Percentiles rank a stretch among this genome's conserved stretches.
phyloP scores from a whole-genome alignment of 805 yeast species.

The Ogataea haglerorum region DNA sequence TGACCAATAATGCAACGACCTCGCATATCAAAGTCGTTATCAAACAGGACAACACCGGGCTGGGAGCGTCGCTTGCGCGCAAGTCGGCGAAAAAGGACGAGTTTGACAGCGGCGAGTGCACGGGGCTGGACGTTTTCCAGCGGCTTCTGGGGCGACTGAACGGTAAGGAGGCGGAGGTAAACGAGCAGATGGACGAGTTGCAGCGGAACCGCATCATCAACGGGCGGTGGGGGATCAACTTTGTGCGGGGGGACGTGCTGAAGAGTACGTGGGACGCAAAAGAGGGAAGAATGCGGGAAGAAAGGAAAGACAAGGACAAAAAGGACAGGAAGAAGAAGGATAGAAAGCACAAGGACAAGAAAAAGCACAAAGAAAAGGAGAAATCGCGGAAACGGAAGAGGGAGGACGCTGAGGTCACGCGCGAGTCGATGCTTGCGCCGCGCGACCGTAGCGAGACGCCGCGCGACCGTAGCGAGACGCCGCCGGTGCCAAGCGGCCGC shows the following conservation, averaged over 20 bases:
- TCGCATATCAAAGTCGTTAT: slow-evolving; percentile 79
- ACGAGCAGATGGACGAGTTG: slow-evolving; percentile 63
- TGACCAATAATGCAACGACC: slow-evolving; percentile 61
- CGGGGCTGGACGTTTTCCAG: slow-evolving; percentile 92
- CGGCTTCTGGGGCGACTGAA: slow-evolving; percentile 83
- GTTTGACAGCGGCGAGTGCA: slow-evolving; percentile 77
- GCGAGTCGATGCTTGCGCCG: slow-evolving; percentile 42
- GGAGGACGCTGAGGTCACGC: slow-evolving; percentile 30
- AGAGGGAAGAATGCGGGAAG: slow-evolving; percentile 33
- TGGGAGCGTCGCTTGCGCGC: slow-evolving; percentile 74
- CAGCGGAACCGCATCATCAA: slow-evolving; percentile 67
- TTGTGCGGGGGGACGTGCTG: slow-evolving; percentile 80
- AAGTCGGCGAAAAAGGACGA: slow-evolving; percentile 53
- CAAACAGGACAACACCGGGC: slow-evolving; percentile 80
- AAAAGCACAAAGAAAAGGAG: slow-evolving; percentile 22
- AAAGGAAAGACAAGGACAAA: slow-evolving; percentile 22
- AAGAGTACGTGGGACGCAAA: slow-evolving; percentile 80
- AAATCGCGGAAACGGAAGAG: slow-evolving; percentile 12
- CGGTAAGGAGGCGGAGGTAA: slow-evolving; percentile 72
- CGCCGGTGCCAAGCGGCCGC: slow-evolving; percentile 46
- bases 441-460: slow-evolving; percentile 19
- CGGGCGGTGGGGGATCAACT: slow-evolving; percentile 85
- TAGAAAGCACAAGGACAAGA: slow-evolving; percentile 29
- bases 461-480: slow-evolving; percentile 12
- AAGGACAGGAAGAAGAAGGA: slow-evolving; percentile 31